Evolutionary conservation across 257 asterid genomes (phyloP).

Genomic region (Handroanthus guayacan): DNA sequence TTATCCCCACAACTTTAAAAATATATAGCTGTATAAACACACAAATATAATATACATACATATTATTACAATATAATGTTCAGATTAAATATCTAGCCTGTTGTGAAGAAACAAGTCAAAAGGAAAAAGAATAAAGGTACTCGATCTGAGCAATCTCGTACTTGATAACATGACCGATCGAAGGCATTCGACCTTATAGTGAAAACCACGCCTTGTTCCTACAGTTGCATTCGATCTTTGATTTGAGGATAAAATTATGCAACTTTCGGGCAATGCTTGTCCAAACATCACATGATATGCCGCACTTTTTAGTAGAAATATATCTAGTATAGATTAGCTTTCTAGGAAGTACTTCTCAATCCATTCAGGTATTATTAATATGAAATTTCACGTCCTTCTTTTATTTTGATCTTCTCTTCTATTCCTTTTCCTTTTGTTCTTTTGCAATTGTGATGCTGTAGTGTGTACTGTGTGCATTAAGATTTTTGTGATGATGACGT

Average conservation of each 20-base stretch:
- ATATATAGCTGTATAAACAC: too few species aligned
- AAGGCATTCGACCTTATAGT: background rate
- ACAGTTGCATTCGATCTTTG: background rate
- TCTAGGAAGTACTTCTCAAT: background rate
- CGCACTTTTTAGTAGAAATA: conserved; percentile 3
- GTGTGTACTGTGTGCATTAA: too few species aligned
- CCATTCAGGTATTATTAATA: too few species aligned
- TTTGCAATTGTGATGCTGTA: background rate
- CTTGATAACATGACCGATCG: background rate
- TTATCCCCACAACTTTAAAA: too few species aligned
- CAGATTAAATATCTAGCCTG: too few species aligned
- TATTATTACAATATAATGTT: too few species aligned
- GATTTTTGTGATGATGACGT: too few species aligned
- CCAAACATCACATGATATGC: conserved; percentile 25
- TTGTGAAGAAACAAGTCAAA: too few species aligned
- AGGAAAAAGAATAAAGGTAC: background rate
- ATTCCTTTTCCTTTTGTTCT: background rate
- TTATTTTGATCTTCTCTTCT: background rate
- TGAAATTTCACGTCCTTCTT: too few species aligned
- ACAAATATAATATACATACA: too few species aligned
- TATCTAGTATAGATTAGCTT: background rate
- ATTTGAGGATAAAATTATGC: background rate
- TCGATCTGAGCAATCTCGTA: background rate
- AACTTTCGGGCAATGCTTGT: background rate
- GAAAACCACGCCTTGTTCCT: background rate